Base-by-base conservation (phyloP, 108 stramenopile species). In the Parietichytrium sp. region DNA sequence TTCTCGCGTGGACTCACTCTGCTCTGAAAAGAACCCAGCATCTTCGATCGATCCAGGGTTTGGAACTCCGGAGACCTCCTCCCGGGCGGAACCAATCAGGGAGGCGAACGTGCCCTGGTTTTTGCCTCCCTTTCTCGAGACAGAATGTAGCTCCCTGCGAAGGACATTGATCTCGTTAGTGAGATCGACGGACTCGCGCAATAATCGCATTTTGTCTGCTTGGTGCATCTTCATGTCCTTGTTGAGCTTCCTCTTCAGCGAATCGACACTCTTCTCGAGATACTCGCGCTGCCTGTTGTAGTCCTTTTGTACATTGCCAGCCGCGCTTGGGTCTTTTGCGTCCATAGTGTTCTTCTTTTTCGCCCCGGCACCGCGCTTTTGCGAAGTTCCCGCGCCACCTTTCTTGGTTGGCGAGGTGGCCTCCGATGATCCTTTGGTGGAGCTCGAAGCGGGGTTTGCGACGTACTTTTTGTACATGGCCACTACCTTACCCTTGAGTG, bases 181-280 rank as follows among this genome's bases (percentile, higher is more conserved):
- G 77, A 91, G 87, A 6, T 78, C 42, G 87, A 91, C 86, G 80
- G 90, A 90, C 31, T 88, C 51, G 78, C 81, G 51, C 86, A 88
- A 85, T 8, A 89, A 33, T 26, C 79, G 47, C 23, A 84, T 48
- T 50, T 89, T 91, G 7, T 84, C 85, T 25, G 36, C 50, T 31
- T 79, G 55, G 83, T 89, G 85, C n/a, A 38, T 52, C 33, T 45
- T 49, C 45, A 83, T 61, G 42, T 86, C 88, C 38, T 48, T 47
- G 33, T 18, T 26, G 27, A 88, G 79, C 20, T 82, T 82, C 36
- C 29, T 20, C 51, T 89, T 83, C 26, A 91, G 83, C 18, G 36
- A 83, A 29, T 48, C 47, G 8, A 91, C 27, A 3, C 84, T 83
- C 31, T 51, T 47, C 52, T 87, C 87, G 55, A 91, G 77, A 52